phyloP scores from a whole-genome alignment of 306 rosid genomes.

The Lathyrus oleraceus region DNA sequence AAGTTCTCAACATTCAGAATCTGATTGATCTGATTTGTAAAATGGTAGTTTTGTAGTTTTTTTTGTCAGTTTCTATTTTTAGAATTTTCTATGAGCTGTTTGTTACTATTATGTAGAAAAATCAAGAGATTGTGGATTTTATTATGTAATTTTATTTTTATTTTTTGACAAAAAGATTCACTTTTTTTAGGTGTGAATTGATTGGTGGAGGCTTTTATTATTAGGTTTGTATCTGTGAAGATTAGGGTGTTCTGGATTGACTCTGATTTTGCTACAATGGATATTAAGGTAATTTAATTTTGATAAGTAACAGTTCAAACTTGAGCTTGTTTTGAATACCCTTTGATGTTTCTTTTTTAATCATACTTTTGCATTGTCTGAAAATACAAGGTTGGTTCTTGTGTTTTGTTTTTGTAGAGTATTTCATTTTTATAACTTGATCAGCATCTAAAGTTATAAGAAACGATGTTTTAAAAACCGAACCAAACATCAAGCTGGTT shows the following conservation, averaged over 20 bases:
- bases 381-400: conserved; percentile 1
- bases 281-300: conserved; percentile 42
- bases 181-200: conserved; percentile 29
- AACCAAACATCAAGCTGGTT: neutral
- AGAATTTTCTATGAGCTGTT: conserved; percentile 6
- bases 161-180: neutral
- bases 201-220: conserved; percentile 35
- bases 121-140: conserved; percentile 22
- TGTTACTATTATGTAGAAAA: neutral
- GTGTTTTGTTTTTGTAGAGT: neutral
- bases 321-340: conserved; percentile 16
- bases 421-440: conserved; percentile 2
- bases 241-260: conserved; percentile 40
- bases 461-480: neutral
- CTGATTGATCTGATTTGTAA: conserved; percentile 47
- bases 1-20: conserved; percentile 37
- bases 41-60: neutral
- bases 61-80: neutral
- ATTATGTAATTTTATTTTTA: conserved; percentile 20
- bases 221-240: conserved; percentile 43
- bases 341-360: conserved; percentile 22
- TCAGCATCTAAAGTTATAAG: neutral
- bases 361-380: neutral
- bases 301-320: conserved; percentile 17
- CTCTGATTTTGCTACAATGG: conserved; percentile 47